phyloP scores from a whole-genome alignment of 2,329 filamentous ascomycete genomes.

The Aureobasidium leucospermi region DNA sequence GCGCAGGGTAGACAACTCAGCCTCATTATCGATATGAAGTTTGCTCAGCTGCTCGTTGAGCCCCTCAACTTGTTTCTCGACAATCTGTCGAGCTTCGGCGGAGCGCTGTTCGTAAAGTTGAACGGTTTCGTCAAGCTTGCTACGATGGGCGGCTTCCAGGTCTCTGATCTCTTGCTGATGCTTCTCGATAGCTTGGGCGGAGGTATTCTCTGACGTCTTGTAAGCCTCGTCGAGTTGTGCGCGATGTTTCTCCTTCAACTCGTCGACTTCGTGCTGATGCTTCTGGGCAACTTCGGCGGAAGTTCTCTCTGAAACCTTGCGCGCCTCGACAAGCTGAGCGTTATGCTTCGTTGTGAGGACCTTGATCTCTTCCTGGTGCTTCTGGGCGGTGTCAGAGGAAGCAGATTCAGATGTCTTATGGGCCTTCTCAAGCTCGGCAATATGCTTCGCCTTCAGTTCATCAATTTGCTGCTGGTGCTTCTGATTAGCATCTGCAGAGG shows the following conservation, averaged over 20 bases:
- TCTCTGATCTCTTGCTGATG: neutral
- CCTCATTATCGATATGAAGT: neutral
- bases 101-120: neutral
- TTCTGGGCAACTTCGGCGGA: neutral
- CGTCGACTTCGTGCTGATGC: neutral
- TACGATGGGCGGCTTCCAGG: neutral
- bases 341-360: slow-evolving; percentile 3
- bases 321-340: neutral
- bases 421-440: neutral
- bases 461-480: slow-evolving; percentile 1
- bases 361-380: neutral
- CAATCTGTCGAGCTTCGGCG: neutral
- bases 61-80: slow-evolving; percentile 4
- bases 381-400: neutral
- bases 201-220: neutral
- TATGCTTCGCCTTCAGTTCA: neutral
- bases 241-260: neutral
- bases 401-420: neutral
- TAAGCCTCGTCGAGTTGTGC: neutral
- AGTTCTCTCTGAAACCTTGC: neutral
- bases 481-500: neutral
- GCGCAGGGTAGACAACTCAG: neutral
- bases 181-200: neutral
- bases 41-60: slow-evolving; percentile 8
- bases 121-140: neutral